Evolutionary conservation across 805 yeast species (phyloP).

Genomic region (Starmerella cellae): DNA sequence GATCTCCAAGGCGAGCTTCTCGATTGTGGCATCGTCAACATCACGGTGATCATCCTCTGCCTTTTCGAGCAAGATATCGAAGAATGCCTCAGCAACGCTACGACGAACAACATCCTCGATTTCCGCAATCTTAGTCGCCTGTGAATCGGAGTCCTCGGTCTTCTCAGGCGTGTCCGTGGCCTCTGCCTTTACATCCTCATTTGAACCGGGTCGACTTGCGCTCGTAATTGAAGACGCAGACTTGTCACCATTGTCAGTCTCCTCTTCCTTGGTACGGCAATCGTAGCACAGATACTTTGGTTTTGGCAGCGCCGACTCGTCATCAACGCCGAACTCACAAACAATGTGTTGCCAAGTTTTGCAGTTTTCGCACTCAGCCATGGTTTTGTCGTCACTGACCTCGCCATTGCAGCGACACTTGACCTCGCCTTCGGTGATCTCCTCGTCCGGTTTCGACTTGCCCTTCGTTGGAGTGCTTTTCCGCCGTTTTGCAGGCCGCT

Average conservation of each 20-base stretch:
- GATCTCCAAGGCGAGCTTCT: conserved; percentile 36
- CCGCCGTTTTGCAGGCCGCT: conserved; percentile 5
- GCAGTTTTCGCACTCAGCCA: conserved; percentile 56
- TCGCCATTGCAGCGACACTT: conserved; percentile 25
- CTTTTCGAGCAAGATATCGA: neutral
- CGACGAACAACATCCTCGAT: neutral
- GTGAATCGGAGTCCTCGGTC: neutral
- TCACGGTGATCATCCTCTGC: conserved; percentile 17
- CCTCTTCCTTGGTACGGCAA: conserved; percentile 31
- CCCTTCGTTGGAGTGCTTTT: neutral
- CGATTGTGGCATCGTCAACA: conserved; percentile 19
- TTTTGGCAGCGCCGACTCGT: conserved; percentile 36
- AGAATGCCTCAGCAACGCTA: conserved; percentile 29
- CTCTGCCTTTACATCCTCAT: neutral
- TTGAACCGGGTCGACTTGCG: neutral
- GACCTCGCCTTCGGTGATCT: conserved; percentile 10
- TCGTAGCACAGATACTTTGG: conserved; percentile 38
- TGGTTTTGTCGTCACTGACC: conserved; percentile 36
- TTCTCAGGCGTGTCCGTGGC: neutral
- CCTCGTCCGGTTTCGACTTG: neutral
- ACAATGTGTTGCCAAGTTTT: conserved; percentile 55
- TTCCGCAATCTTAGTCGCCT: neutral
- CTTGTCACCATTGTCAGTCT: neutral
- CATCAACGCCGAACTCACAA: conserved; percentile 41
- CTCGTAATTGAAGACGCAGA: too few species aligned